Evolutionary conservation across 202 grass and related monocot genomes (phyloP).

Genomic region (Elaeis oleifera): DNA sequence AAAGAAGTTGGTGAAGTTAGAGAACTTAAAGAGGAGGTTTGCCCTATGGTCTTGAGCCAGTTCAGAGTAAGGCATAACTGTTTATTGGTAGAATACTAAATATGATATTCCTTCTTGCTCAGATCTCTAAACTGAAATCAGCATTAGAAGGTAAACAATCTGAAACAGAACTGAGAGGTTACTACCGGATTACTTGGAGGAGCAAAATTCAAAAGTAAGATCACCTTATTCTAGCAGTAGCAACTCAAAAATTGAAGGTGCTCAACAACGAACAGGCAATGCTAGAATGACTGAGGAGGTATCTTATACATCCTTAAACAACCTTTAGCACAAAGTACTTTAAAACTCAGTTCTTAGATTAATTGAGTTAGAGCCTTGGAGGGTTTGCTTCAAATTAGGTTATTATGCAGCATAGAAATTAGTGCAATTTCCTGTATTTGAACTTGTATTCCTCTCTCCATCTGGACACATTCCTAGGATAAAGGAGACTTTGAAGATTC

Average conservation of each 20-base stretch:
- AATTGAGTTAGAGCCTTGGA: too few species aligned
- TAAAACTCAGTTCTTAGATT: too few species aligned
- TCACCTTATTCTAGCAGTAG: constrained; percentile 33
- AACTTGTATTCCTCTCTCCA: too few species aligned
- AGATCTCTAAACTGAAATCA: constrained; percentile 57
- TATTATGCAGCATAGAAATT: too few species aligned
- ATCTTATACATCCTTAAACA: neutral
- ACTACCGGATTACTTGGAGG: constrained; percentile 24
- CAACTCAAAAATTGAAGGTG: constrained; percentile 35
- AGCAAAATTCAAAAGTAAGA: constrained; percentile 31
- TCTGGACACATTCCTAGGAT: too few species aligned
- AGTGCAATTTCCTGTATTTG: too few species aligned
- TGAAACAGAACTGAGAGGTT: constrained; percentile 44
- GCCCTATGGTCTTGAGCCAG: neutral
- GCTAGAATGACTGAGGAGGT: constrained; percentile 56
- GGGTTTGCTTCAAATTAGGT: too few species aligned
- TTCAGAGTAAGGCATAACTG: neutral
- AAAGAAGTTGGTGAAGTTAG: constrained; percentile 67
- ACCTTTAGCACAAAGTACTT: too few species aligned
- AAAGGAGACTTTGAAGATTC: too few species aligned
- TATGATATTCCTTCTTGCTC: constrained; percentile 8
- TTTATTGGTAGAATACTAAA: neutral
- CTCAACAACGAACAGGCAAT: constrained; percentile 30
- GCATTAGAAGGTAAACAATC: constrained; percentile 57
- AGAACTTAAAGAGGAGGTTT: constrained; percentile 85